These are phyloP conservation scores for Maudiozyma serrabonitensis DNA, from an alignment of 805 yeast species.

Conservation along the genomic window DNA sequence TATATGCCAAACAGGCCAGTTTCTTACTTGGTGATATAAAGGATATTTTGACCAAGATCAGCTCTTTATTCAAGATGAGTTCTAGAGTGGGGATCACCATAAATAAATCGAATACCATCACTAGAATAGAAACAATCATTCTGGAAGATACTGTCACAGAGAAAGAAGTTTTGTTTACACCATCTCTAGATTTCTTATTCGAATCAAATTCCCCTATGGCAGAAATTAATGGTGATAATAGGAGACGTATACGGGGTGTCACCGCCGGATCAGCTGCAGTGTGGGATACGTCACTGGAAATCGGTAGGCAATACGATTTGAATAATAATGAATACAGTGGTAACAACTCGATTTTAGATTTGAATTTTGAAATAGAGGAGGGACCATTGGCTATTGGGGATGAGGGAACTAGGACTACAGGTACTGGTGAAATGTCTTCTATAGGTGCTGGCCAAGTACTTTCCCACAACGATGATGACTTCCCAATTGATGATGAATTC, in stretches of 20 bases:
- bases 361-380: background rate
- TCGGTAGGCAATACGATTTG: slow-evolving; percentile 19
- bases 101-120: slow-evolving; percentile 48
- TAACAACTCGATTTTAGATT: background rate
- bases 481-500: slow-evolving; percentile 17
- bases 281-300: slow-evolving; percentile 26
- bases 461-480: slow-evolving; percentile 13
- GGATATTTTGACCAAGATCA: slow-evolving; percentile 62
- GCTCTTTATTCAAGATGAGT: slow-evolving; percentile 48
- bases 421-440: background rate
- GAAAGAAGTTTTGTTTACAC: slow-evolving; percentile 60
- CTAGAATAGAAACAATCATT: slow-evolving; percentile 49
- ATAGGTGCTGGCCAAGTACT: background rate
- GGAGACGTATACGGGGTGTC: slow-evolving; percentile 26
- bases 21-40: slow-evolving; percentile 75
- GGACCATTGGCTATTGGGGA: slow-evolving; percentile 9
- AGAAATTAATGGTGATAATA: slow-evolving; percentile 13
- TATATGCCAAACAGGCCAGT: slow-evolving; percentile 77
- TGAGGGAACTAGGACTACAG: slow-evolving; percentile 2
- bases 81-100: slow-evolving; percentile 45
- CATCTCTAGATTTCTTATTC: slow-evolving; percentile 36
- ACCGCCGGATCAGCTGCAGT: slow-evolving; percentile 8
- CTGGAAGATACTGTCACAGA: slow-evolving; percentile 74
- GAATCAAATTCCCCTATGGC: slow-evolving; percentile 8
- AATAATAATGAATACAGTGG: slow-evolving; percentile 16